Evolutionary conservation across 495 filamentous ascomycete genomes (phyloP).

Genomic region (Penicillium crystallinum): DNA sequence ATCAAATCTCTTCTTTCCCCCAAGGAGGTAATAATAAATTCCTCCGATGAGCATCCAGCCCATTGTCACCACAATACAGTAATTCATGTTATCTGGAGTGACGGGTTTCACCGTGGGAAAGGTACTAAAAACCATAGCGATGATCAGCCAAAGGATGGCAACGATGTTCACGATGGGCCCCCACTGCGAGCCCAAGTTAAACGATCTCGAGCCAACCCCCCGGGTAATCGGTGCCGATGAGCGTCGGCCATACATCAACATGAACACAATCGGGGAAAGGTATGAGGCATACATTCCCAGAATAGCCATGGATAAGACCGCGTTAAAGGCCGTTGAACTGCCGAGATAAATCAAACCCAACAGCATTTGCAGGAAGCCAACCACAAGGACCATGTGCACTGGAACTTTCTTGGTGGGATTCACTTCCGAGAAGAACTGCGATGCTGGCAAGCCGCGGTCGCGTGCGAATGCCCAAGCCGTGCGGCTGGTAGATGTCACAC

Average conservation of each 20-base stretch:
- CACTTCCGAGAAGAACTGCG: constrained; percentile 11
- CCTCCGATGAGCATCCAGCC: constrained; percentile 18
- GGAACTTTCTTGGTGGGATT: constrained; percentile 16
- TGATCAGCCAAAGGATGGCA: constrained; percentile 16
- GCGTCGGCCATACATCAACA: constrained; percentile 18
- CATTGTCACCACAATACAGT: constrained; percentile 21
- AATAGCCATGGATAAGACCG: constrained; percentile 36
- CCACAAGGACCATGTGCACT: constrained; percentile 17
- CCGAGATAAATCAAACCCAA: constrained; percentile 40
- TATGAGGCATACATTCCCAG: constrained; percentile 37
- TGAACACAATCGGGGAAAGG: constrained; percentile 22
- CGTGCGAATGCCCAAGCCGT: constrained; percentile 24
- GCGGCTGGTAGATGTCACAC: constrained; percentile 20
- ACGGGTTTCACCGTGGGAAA: constrained; percentile 21
- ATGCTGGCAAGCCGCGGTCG: constrained; percentile 15
- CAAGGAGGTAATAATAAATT: constrained; percentile 17
- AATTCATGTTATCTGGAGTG: constrained; percentile 22
- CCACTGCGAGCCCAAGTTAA: constrained; percentile 14
- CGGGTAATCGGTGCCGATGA: not conserved
- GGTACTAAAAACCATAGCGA: constrained; percentile 23
- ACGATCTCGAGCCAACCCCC: constrained; percentile 6
- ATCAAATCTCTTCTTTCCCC: constrained; percentile 14
- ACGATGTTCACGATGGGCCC: constrained; percentile 13
- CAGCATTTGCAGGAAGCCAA: constrained; percentile 23
- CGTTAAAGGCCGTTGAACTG: constrained; percentile 40